These are phyloP conservation scores for Mimosa bimucronata DNA, from an alignment of 306 rosid genomes.

Conservation along the genomic window DNA sequence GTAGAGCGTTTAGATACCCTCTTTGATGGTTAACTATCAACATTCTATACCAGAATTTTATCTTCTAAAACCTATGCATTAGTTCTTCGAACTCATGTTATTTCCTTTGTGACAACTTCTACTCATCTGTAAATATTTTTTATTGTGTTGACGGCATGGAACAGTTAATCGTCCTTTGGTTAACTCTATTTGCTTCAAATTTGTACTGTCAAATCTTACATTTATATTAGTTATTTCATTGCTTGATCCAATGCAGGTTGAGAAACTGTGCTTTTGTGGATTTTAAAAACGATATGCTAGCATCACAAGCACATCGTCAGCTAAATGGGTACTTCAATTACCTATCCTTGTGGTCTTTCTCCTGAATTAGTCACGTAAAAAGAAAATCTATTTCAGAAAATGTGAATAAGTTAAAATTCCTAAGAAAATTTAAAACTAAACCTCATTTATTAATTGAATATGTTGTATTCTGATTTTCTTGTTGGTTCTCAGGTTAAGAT, in stretches of 20 bases:
- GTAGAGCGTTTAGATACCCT: background rate
- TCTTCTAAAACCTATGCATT: background rate
- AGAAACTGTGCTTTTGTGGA: conserved; percentile 81
- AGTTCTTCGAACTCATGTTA: background rate
- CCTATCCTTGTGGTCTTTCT: conserved; percentile 10
- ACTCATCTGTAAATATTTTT: background rate
- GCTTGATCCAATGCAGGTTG: conserved; percentile 48
- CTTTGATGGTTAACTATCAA: too few relatives aligned
- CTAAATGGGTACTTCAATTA: conserved; percentile 61
- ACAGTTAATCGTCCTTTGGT: background rate
- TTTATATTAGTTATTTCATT: background rate
- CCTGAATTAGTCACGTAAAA: conserved; percentile 14
- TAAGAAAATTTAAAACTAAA: conserved; percentile 19
- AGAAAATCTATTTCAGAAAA: conserved; percentile 1
- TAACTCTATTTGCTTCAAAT: background rate
- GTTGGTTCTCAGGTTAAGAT: conserved; percentile 65
- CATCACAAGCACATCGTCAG: conserved; percentile 76
- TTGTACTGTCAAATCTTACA: background rate
- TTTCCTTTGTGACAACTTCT: conserved; percentile 11
- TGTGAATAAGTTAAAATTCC: background rate
- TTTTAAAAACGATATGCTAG: conserved; percentile 68
- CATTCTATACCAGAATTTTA: too few relatives aligned
- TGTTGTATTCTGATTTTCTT: conserved; percentile 32
- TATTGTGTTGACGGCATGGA: conserved; percentile 10
- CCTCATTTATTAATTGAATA: background rate